Evolutionary conservation across 352 stramenopile genomes (phyloP).

Genomic region (Globisporangium lucens): DNA sequence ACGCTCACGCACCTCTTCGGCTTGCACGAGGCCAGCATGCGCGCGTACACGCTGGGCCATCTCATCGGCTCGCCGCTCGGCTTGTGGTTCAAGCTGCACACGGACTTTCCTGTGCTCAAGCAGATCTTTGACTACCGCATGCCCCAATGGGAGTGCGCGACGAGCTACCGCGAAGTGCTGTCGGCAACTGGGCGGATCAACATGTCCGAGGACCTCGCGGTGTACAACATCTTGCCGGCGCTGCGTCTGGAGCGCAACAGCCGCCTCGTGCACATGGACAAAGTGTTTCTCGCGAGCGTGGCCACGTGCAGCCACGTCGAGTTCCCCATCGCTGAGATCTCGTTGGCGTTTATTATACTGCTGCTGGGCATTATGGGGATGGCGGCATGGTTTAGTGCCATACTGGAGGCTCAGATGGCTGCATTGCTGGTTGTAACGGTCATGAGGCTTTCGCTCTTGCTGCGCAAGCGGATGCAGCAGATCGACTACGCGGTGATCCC

Average conservation of each 20-base stretch:
- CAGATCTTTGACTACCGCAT: conserved; percentile 31
- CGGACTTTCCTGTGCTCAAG: conserved; percentile 23
- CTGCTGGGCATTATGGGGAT: neutral
- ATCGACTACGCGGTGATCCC: conserved; percentile 67
- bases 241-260: conserved; percentile 42
- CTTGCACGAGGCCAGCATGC: neutral
- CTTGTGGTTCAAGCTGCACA: conserved; percentile 20
- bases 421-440: conserved; percentile 11
- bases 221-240: neutral
- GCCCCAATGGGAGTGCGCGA: conserved; percentile 28
- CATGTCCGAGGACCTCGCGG: conserved; percentile 1
- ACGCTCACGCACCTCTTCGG: conserved; percentile 6
- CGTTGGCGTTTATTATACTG: neutral
- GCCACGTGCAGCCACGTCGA: conserved; percentile 45
- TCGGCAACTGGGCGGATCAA: conserved; percentile 17
- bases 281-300: conserved; percentile 63
- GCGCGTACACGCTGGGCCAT: neutral
- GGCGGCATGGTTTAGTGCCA: neutral
- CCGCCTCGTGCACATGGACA: conserved; percentile 51
- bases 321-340: conserved; percentile 31
- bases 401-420: conserved; percentile 16
- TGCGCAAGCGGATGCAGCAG: conserved; percentile 32
- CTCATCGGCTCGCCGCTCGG: conserved; percentile 11
- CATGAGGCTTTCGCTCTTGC: conserved; percentile 9
- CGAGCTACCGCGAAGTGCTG: conserved; percentile 17